Percentiles rank a stretch among this genome's conserved stretches.
phyloP scores from a whole-genome alignment of 805 yeast species.

The Wickerhamomyces silvicola region DNA sequence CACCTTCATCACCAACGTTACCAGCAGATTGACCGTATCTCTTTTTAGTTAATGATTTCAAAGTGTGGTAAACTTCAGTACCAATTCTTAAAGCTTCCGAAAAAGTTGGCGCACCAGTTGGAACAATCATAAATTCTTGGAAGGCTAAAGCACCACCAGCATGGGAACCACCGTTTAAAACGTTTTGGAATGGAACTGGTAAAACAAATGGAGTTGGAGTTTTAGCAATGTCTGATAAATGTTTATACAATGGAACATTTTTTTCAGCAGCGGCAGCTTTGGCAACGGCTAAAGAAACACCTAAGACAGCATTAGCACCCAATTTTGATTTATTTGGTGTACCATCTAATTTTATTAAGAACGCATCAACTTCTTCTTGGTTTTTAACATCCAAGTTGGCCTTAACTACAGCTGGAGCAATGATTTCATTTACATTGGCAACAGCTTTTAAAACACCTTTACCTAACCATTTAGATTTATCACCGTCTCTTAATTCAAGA shows the following conservation, averaged over 20 bases:
- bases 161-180: constrained; percentile 98
- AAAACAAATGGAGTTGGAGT: constrained; percentile 80
- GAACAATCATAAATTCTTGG: constrained; percentile 99
- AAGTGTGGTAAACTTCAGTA: constrained; percentile 95
- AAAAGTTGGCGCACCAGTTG: constrained; percentile 85
- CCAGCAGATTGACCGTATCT: constrained; percentile 97
- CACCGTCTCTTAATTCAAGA: constrained; percentile 96
- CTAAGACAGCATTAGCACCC: constrained; percentile 98
- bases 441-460: constrained; percentile 98
- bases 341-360: constrained; percentile 85
- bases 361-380: constrained; percentile 83
- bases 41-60: constrained; percentile 89
- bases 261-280: constrained; percentile 98
- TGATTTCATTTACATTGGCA: constrained; percentile 87
- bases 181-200: constrained; percentile 99
- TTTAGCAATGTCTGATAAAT: constrained; percentile 71
- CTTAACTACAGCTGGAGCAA: constrained; percentile 88
- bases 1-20: constrained; percentile 99
- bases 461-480: constrained; percentile 96
- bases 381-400: constrained; percentile 77
- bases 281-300: constrained; percentile 96
- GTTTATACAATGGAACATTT: constrained; percentile 88
- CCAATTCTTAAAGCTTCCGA: constrained; percentile 96
- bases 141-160: constrained; percentile 99
- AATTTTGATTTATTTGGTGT: constrained; percentile 95